Evolutionary conservation across 257 asterid genomes (phyloP).

Genomic region (Nicotiana attenuata): DNA sequence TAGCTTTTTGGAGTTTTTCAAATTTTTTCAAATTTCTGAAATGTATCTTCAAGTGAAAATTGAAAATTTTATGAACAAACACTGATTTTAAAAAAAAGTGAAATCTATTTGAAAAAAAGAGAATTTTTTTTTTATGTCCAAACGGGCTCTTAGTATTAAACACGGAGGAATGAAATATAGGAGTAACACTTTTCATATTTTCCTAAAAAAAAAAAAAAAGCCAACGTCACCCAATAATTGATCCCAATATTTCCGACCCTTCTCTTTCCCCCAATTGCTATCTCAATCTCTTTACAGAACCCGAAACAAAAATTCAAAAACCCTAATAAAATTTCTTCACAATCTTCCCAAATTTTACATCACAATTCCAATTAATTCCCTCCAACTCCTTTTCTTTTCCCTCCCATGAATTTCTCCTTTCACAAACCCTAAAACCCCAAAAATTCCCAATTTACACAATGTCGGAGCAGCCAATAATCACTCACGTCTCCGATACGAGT

Average conservation of each 20-base stretch:
- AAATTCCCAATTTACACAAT: background rate
- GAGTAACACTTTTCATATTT: too few relatives aligned
- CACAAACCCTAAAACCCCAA: background rate
- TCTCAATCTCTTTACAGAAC: background rate
- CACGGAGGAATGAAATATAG: too few relatives aligned
- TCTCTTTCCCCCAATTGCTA: background rate
- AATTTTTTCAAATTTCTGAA: too few relatives aligned
- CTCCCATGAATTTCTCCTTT: background rate
- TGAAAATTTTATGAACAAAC: too few relatives aligned
- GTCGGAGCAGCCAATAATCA: conserved; percentile 16
- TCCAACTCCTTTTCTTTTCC: background rate
- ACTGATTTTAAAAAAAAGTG: too few relatives aligned
- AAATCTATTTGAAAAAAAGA: too few relatives aligned
- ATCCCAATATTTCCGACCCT: background rate
- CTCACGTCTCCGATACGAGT: conserved; percentile 4
- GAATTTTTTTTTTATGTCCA: too few relatives aligned
- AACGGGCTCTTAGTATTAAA: too few relatives aligned
- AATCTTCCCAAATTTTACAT: background rate
- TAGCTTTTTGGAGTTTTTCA: too few relatives aligned
- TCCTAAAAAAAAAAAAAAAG: background rate
- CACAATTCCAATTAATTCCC: background rate
- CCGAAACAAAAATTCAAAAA: background rate
- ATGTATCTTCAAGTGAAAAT: too few relatives aligned
- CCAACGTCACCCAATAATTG: background rate
- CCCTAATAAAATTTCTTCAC: conserved; percentile 4